Evolutionary conservation across 179 eudicot genomes (phyloP).

Genomic region (Beta lomatogona): DNA sequence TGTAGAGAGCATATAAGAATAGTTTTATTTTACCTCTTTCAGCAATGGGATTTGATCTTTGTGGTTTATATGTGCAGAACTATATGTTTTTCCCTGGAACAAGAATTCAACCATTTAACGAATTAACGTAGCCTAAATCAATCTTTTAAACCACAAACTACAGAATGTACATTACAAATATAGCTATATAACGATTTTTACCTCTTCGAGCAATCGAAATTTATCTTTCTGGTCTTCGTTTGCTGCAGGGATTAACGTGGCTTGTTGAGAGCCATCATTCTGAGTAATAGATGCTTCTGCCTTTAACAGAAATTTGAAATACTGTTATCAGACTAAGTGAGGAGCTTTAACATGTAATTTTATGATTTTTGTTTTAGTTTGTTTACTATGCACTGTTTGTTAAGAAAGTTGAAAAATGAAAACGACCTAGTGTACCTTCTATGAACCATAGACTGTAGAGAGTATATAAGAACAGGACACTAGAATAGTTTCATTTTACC

Average conservation of each 20-base stretch:
- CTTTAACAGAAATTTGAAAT: neutral
- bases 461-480: no score
- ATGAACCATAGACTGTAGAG: no score
- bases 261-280: neutral
- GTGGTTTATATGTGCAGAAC: neutral
- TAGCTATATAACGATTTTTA: neutral
- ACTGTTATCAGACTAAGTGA: no score
- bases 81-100: neutral
- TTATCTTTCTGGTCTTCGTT: neutral
- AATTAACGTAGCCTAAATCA: no score
- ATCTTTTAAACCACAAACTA: no score
- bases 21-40: neutral
- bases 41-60: neutral
- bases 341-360: neutral
- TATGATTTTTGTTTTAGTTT: no score
- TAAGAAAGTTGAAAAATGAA: no score
- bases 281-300: neutral
- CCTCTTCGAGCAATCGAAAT: constrained; percentile 1
- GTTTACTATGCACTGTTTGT: no score
- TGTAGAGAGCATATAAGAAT: no score
- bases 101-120: neutral
- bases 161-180: no score
- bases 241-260: neutral
- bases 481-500: no score
- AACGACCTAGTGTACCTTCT: no score